Evolutionary conservation across 805 yeast species (phyloP).

Genomic region (Cyberlindnera galapagoensis): DNA sequence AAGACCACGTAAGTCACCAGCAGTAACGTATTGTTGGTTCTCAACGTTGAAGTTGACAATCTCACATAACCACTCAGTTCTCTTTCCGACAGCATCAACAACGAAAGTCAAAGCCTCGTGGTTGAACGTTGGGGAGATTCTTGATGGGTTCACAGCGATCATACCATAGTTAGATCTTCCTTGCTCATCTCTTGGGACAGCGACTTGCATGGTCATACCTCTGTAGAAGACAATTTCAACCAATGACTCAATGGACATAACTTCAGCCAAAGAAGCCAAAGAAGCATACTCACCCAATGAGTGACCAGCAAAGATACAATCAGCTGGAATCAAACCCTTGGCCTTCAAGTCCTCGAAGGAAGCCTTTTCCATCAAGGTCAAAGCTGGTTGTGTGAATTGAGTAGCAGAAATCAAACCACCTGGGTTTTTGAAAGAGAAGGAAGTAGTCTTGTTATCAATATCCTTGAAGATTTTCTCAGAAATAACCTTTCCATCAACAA

Average conservation of each 20-base stretch:
- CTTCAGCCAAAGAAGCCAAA: conserved; percentile 92
- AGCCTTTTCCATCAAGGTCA: conserved; percentile 98
- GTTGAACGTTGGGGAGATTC: conserved; percentile 81
- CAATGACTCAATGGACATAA: conserved; percentile 95
- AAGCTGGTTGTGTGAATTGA: conserved; percentile 98
- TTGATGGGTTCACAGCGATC: conserved; percentile 97
- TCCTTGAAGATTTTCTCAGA: conserved; percentile 95
- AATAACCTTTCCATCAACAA: conserved; percentile 74
- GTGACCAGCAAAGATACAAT: conserved; percentile 97
- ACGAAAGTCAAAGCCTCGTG: conserved; percentile 94
- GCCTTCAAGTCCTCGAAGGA: conserved; percentile 96
- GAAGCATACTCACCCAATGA: conserved; percentile 99
- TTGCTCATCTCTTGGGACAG: conserved; percentile 91
- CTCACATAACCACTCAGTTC: conserved; percentile 92
- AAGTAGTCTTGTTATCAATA: conserved; percentile 73
- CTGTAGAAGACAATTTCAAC: conserved; percentile 98
- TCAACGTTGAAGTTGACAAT: conserved; percentile 98
- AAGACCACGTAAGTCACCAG: conserved; percentile 95
- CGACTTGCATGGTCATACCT: conserved; percentile 99
- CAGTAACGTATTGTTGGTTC: conserved; percentile 96
- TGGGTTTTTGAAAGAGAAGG: conserved; percentile 85
- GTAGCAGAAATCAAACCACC: conserved; percentile 96
- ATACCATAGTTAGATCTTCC: conserved; percentile 99
- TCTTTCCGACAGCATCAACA: conserved; percentile 76
- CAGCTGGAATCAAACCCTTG: conserved; percentile 91